Base-by-base conservation (phyloP, 2,329 filamentous ascomycete species). In the Monosporascus sp. region DNA sequence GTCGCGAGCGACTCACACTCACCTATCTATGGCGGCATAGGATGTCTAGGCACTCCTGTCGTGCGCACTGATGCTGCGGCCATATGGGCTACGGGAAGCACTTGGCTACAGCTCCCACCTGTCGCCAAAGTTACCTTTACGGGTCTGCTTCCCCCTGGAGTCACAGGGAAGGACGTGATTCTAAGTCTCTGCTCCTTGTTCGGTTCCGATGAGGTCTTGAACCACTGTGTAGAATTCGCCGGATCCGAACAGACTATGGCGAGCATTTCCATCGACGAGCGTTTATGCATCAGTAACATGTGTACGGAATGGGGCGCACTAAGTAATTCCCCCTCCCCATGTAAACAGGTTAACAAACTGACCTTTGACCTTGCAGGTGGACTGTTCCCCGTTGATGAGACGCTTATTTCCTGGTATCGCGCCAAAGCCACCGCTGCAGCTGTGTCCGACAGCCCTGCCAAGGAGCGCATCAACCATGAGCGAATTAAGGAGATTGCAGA, bases 121-220 rank as follows among this genome's bases (percentile, higher is more conserved):
- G 82, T 96, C 27, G 89, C 88, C 1, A 87, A 88, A 71, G 82
- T 97, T 24, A 92, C 82, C 0, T 78, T 97, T 11, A 89, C 80
- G 0, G 92, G 91, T 7, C 71, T 82, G 0, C 74, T 96, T 7
- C 92, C 90, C 0, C 74, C 76, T 1, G 92, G 92, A 11, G 91
- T 96, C 1, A 91, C 88, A 0, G 93, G 91, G 31, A 97, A 99
- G 71, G 94, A 97, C 69, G 88, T 96, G 14, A 97, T 97, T 60
- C 82, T 97, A 26, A 89, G 91, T 0, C 79, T 97, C 1, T 95
- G 90, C 61, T 89, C 88, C 1, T 73, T 96, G 0, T 95, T 97
- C 75, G 88, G 89, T 22, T 22, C 22, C 22, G 87, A 91, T 61
- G 90, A 96, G 45, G 93, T 97, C 0, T 78, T 97, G 16, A 97